These are phyloP conservation scores for Cercospora zeae-maydis DNA, from an alignment of 2,329 filamentous ascomycete species.

Conservation along the genomic window DNA sequence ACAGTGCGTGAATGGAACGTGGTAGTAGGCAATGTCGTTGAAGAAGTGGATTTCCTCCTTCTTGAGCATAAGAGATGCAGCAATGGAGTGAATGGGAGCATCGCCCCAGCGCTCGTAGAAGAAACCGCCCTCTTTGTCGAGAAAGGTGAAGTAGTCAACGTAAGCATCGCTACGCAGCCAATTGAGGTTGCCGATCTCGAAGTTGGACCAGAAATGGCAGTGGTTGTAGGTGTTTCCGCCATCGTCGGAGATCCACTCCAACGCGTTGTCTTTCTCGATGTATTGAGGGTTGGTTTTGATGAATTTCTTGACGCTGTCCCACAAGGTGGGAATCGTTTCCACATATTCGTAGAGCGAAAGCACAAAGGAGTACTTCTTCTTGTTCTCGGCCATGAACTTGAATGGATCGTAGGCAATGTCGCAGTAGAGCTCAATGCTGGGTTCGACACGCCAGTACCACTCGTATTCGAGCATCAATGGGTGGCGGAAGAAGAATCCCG, in stretches of 20 bases:
- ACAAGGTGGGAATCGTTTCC: slow-evolving; percentile 92
- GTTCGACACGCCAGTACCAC: slow-evolving; percentile 99
- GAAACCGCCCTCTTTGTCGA: slow-evolving; percentile 91
- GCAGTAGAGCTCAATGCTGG: slow-evolving; percentile 92
- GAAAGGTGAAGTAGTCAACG: slow-evolving; percentile 80
- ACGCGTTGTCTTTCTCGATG: slow-evolving; percentile 75
- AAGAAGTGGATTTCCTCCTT: slow-evolving; percentile 98
- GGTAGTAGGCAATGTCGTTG: slow-evolving; percentile 97
- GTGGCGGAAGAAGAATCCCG: slow-evolving; percentile 98
- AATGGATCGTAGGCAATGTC: slow-evolving; percentile 95
- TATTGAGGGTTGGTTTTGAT: slow-evolving; percentile 88
- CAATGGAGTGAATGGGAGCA: slow-evolving; percentile 97
- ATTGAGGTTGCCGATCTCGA: slow-evolving; percentile 89
- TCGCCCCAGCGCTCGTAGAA: slow-evolving; percentile 99
- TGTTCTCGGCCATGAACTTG: slow-evolving; percentile 90
- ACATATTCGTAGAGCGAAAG: slow-evolving; percentile 94
- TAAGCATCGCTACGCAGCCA: slow-evolving; percentile 91
- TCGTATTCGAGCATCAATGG: slow-evolving; percentile 92
- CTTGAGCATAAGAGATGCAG: slow-evolving; percentile 77
- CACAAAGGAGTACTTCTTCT: slow-evolving; percentile 98
- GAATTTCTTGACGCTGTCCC: slow-evolving; percentile 94
- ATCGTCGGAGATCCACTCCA: slow-evolving; percentile 90
- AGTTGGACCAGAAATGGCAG: slow-evolving; percentile 99
- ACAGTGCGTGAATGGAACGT: slow-evolving; percentile 97
- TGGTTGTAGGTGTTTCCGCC: slow-evolving; percentile 90